Base-by-base conservation (phyloP, 2,329 filamentous ascomycete genomes). In the Exophiala phaeomuriformis region DNA sequence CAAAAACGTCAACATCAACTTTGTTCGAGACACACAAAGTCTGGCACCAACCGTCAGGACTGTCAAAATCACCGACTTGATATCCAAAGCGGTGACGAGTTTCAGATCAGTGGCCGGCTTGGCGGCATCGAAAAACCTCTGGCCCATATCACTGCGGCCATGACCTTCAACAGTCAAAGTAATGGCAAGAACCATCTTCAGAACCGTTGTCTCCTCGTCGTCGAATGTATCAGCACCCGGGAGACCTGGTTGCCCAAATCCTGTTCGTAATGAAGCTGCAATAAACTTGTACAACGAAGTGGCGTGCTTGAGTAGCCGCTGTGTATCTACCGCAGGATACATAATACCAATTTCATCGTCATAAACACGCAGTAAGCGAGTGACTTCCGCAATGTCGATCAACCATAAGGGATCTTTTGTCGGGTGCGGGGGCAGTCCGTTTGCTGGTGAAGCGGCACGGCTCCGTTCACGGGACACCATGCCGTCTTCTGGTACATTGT, bases 321-420 rank as follows among this genome's bases (percentile, higher is more conserved):
- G 80, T 35, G 95, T 85, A 61, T 88, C 80, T 44, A 95, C 69
- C 3, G 95, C 80, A 0, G 91, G 91, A 67, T 95, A 95, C 88
- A 95, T 94, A 64, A 91, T 80, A 41, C 88, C 88, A 64, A 94
- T 84, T 67, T 96, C 90, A 63, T 96, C 90, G 61, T 95, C 87
- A 65, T 93, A 91, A 0, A 94, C 75, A 9, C 81, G 77, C 60
- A 88, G 88, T 9, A 96, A 72, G 1, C 88, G 81, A 19, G 91
- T 69, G 64, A 93, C 88, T 65, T 96, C 90, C 35, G 90, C 82
- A 64, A 85, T 84, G 50, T 80, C 80, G 46, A 94, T 80, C 5
- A 83, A 77, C 81, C 89, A 90, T 30, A 97, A 79, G 0, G 90
- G 89, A 65, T 96, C 91, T 64, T 84, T 77, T 57, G 72, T 72